These are phyloP conservation scores for Peronospora belbahrii DNA, from an alignment of 352 stramenopile genomes.

Conservation along the genomic window DNA sequence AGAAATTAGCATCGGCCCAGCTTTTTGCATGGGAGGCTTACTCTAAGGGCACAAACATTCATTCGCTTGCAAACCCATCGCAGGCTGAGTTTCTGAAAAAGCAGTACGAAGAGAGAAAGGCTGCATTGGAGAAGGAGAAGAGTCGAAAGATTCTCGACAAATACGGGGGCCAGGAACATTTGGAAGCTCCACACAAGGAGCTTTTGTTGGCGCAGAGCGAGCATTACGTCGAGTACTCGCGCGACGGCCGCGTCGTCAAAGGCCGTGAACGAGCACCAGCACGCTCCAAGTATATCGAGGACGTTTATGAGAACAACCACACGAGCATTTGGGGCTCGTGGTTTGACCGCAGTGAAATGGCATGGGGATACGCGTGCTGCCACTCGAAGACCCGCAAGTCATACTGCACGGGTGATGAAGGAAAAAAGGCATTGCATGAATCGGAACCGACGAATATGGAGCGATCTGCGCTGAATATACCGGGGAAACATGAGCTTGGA, in stretches of 20 bases:
- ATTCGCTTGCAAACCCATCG: constrained; percentile 94
- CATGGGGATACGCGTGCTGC: constrained; percentile 98
- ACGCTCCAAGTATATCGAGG: constrained; percentile 97
- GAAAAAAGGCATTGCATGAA: constrained; percentile 84
- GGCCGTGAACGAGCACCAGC: constrained; percentile 68
- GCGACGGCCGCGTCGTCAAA: constrained; percentile 88
- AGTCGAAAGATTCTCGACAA: constrained; percentile 87
- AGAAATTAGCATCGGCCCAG: constrained; percentile 91
- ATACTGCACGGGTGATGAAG: constrained; percentile 93
- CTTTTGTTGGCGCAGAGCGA: constrained; percentile 85
- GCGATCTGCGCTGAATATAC: constrained; percentile 40
- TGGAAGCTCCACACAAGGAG: constrained; percentile 77
- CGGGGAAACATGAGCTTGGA: constrained; percentile 15
- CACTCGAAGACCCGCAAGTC: constrained; percentile 92
- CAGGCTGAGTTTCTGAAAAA: constrained; percentile 94
- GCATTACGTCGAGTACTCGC: constrained; percentile 89
- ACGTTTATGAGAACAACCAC: constrained; percentile 95
- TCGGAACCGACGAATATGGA: constrained; percentile 50
- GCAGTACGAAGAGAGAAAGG: constrained; percentile 83
- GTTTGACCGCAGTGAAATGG: constrained; percentile 90
- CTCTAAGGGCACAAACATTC: constrained; percentile 87
- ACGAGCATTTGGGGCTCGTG: constrained; percentile 96
- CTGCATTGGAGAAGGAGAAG: constrained; percentile 60
- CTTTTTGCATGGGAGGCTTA: constrained; percentile 94
- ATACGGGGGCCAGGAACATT: constrained; percentile 92